These are phyloP conservation scores for Fusarium circinatum DNA, from an alignment of 2,329 filamentous ascomycete species.

Conservation along the genomic window DNA sequence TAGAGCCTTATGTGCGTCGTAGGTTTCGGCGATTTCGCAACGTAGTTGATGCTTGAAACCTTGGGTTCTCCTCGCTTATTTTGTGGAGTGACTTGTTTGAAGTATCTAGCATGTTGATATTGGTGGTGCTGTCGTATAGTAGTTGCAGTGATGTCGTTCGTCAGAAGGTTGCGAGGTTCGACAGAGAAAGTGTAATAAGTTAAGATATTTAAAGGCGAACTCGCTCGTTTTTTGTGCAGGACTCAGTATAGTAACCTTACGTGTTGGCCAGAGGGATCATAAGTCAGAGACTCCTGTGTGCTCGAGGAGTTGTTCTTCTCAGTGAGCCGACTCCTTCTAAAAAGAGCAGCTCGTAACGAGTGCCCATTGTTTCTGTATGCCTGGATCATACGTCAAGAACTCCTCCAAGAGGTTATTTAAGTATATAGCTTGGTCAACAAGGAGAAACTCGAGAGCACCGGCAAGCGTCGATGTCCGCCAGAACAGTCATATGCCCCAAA, in stretches of 20 bases:
- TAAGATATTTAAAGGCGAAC: neutral
- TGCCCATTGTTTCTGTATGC: no score
- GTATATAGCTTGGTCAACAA: no score
- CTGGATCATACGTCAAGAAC: rapidly evolving
- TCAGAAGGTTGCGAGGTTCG: neutral
- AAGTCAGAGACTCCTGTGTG: no score
- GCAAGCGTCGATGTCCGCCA: neutral
- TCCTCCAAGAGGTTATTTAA: no score
- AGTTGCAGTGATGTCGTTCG: neutral
- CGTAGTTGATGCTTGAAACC: no score
- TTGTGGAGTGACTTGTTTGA: neutral
- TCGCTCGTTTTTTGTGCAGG: neutral
- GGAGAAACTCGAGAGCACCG: no score
- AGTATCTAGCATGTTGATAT: neutral
- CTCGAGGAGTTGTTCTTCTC: no score
- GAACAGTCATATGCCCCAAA: neutral
- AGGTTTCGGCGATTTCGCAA: no score
- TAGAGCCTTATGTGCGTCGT: no score
- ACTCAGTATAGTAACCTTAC: neutral
- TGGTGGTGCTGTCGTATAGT: neutral
- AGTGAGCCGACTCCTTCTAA: no score
- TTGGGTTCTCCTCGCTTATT: neutral
- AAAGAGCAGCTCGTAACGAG: no score
- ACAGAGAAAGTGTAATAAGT: neutral
- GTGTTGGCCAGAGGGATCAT: neutral